A percentile compares a stretch with the other conserved stretches of the same genome.
phyloP scores from a whole-genome alignment of 1,284 basidiomycete genomes.

The Rhodotorula sp. region DNA sequence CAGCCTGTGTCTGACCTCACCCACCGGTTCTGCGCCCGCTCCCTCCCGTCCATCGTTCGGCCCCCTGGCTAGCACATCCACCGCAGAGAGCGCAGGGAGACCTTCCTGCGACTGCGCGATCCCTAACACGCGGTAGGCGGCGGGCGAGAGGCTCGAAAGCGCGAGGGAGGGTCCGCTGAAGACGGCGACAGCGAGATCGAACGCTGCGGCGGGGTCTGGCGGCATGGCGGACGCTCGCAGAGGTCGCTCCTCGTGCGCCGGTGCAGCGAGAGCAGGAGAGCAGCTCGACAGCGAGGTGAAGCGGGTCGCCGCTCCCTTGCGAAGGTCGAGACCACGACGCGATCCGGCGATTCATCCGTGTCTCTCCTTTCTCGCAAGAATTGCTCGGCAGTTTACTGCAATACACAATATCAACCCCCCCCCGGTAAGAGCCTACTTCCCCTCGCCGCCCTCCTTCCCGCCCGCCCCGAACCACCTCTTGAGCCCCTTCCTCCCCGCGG shows the following conservation, averaged over 20 bases:
- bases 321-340: no score
- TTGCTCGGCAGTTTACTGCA: no score
- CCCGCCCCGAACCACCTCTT: slow-evolving; percentile 14
- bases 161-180: not conserved
- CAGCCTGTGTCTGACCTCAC: not conserved
- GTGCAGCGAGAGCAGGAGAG: no score
- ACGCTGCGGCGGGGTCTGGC: not conserved
- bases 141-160: not conserved
- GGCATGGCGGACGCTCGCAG: no score
- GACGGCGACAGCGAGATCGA: not conserved
- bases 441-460: not conserved
- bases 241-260: no score
- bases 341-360: no score
- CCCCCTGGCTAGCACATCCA: not conserved
- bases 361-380: no score
- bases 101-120: not conserved
- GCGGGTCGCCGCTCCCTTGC: no score
- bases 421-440: not conserved
- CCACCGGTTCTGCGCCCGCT: not conserved
- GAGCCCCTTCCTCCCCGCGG: slow-evolving; percentile 7
- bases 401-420: no score
- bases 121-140: not conserved
- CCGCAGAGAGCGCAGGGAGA: not conserved
- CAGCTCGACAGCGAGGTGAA: no score
- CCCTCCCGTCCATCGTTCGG: not conserved